A percentile compares a stretch with the other conserved stretches of the same genome.
Conservation (phyloP, 495 filamentous ascomycete species). For the Schizothecium vesticola region DNA sequence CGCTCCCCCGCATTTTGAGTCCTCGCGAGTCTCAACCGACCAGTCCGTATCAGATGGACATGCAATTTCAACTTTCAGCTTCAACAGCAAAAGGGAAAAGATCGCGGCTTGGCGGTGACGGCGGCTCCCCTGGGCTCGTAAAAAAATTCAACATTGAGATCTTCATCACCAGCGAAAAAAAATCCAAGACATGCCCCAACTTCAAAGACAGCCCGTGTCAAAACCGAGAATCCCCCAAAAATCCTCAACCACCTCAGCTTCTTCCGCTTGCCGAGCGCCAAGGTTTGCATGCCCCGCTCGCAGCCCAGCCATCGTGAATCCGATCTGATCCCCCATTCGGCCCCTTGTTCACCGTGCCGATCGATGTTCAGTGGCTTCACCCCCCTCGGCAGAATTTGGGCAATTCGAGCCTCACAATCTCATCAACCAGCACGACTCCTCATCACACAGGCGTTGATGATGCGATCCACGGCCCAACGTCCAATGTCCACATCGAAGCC, state of each 20-base stretch:
- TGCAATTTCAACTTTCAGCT: neutral
- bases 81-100: neutral
- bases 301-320: neutral
- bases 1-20: neutral
- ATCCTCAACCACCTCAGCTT: neutral
- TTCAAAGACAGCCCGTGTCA: neutral
- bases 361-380: neutral
- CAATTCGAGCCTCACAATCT: conserved; percentile 3
- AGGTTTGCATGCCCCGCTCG: neutral
- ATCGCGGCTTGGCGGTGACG: neutral
- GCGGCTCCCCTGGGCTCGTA: neutral
- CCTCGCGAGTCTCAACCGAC: no score
- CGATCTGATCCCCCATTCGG: neutral
- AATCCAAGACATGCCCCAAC: neutral
- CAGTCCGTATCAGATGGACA: neutral
- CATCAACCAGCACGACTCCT: neutral
- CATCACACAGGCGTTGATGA: conserved; percentile 1
- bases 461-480: neutral
- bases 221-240: neutral
- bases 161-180: neutral
- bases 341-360: neutral
- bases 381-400: neutral
- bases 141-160: neutral
- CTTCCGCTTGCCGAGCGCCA: neutral
- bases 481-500: neutral